Conservation (phyloP, 2,329 filamentous ascomycete genomes). For the Chlorencoelia australis region DNA sequence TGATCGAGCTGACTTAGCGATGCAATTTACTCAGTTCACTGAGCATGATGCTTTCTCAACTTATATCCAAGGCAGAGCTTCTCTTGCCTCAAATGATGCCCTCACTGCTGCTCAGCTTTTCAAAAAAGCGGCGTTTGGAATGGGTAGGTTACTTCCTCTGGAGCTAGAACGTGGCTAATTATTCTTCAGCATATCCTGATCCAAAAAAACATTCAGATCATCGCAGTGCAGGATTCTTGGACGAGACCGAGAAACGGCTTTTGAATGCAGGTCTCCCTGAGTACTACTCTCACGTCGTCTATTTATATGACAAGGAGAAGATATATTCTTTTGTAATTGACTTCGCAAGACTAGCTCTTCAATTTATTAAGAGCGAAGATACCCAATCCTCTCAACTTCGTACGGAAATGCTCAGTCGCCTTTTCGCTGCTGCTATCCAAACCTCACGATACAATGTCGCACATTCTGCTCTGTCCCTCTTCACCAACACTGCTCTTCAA, state of each 20-base stretch:
- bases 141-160: slow-evolving; percentile 49
- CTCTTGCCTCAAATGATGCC: slow-evolving; percentile 64
- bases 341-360: slow-evolving; percentile 67
- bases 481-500: slow-evolving; percentile 63
- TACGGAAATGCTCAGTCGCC: slow-evolving; percentile 66
- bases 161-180: slow-evolving; percentile 9
- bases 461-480: slow-evolving; percentile 66
- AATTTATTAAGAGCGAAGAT: slow-evolving; percentile 36
- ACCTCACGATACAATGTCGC: slow-evolving; percentile 75
- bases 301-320: slow-evolving; percentile 69
- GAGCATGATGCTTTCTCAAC: slow-evolving; percentile 52
- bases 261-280: slow-evolving; percentile 64
- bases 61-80: slow-evolving; percentile 78
- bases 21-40: slow-evolving; percentile 46
- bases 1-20: slow-evolving; percentile 48
- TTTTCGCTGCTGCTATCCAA: slow-evolving; percentile 74
- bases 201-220: slow-evolving; percentile 29
- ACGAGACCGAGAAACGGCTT: slow-evolving; percentile 61
- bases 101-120: slow-evolving; percentile 66
- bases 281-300: slow-evolving; percentile 80
- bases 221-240: slow-evolving; percentile 58
- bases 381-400: slow-evolving; percentile 31
- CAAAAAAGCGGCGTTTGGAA: slow-evolving; percentile 69
- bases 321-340: slow-evolving; percentile 74
- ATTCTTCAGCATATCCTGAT: slow-evolving; percentile 17